Base-by-base conservation (phyloP, 2,329 filamentous ascomycete genomes). In the Xylaria digitata region DNA sequence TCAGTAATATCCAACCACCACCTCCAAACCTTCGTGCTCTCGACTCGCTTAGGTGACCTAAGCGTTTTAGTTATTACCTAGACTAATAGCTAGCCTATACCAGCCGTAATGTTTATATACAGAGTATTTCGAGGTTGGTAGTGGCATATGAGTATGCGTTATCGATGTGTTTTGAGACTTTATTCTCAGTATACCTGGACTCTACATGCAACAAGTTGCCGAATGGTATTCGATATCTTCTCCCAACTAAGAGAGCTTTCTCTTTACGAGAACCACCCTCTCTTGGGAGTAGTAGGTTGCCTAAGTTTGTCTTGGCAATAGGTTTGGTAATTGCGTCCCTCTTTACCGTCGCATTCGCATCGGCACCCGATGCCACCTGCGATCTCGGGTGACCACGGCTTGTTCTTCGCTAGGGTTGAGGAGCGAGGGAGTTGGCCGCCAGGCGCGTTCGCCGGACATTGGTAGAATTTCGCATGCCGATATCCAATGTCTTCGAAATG, bases 401-500 rank as follows among this genome's bases (percentile, higher is more conserved):
- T 59, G 34, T 63, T 56, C 7, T 54, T 21, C 21, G 75, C 76
- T 9, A 82, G 76, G 1, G 74, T 42, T 6, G 67, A 55, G 1
- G 78, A 80, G 11, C 72, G 74, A 7, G 73, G 73, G 1, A 81
- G 73, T 65, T 82, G 80, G 3, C 76, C 77, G 15, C 74, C 78
- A 0, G 75, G 76, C 26, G 80, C 77, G 65, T 82, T 82, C 49
- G 76, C 76, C 1, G 76, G 77, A 57, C 76, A 78, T 61, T 78
- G 75, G 57, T 71, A 77, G 50, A 78, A 65, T 2, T 71, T 71
- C 54, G 78, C 77, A 68, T 83, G 81, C 34, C 77, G 75, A 70
- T 83, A 83, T 37, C 81, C 80, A 61, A 82, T 78, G 67, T 83
- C 81, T 60, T 78, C 77, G 61, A 82, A 83, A 68, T 82, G 81